Conservation (phyloP, 306 rosid species). For the Prunus mume region DNA sequence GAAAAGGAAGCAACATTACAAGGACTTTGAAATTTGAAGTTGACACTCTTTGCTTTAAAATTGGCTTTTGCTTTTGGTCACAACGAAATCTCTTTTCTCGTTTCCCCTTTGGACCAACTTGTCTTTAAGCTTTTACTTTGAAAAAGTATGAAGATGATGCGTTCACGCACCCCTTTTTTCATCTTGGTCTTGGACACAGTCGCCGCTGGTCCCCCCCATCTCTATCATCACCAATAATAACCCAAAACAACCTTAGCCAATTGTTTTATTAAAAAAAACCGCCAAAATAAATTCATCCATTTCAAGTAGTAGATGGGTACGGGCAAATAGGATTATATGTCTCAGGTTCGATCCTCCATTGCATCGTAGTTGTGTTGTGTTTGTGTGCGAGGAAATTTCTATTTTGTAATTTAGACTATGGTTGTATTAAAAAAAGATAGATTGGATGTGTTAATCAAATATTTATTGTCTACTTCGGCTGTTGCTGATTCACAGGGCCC, state of each 20-base stretch:
- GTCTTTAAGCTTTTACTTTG: constrained; percentile 36
- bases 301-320: no score
- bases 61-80: constrained; percentile 35
- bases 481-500: not conserved
- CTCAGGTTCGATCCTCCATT: no score
- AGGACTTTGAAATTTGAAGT: constrained; percentile 4
- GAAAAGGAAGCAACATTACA: constrained; percentile 10
- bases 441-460: no score
- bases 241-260: not conserved
- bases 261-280: not conserved
- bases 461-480: no score
- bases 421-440: no score
- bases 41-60: constrained; percentile 21
- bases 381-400: rapidly evolving
- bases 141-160: constrained; percentile 38
- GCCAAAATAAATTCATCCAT: not conserved
- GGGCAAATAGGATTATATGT: rapidly evolving
- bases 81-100: constrained; percentile 23
- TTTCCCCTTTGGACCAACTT: constrained; percentile 38
- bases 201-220: constrained; percentile 29
- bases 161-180: constrained; percentile 12
- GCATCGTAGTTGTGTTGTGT: no score
- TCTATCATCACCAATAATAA: constrained; percentile 2
- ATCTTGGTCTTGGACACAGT: not conserved
- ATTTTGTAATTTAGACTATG: rapidly evolving